Evolutionary conservation across 2,329 filamentous ascomycete species (phyloP), one percentile per base, ranked within the genome.

Genomic region (Exophiala bonariae): DNA sequence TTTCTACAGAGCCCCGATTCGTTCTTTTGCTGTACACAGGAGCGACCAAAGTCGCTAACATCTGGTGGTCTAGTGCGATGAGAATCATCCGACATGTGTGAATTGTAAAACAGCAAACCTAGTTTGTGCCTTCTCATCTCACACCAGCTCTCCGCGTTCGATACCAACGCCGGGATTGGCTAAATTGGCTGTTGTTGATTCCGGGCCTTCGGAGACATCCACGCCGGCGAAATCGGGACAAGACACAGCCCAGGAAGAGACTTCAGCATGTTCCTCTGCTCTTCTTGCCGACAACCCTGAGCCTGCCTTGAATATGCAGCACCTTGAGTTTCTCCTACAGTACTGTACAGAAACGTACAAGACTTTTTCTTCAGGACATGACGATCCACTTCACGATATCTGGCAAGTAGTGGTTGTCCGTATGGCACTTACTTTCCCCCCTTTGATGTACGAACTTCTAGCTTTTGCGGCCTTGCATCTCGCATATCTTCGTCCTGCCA

Each of bases 81-180:
- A 66, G 43, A 51, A 42, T 32, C 57, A 59, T 10, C 65, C 64
- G 8, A 51, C 59, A 42, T 67, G 64, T 36, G 58, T 62, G 38
- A 65, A 66, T 43, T 67, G 65, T 45, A 52, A 47, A 19, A 55
- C 56, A n/a, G 58, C 56, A 6, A 47, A 52, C 14, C 19, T 54
- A 6, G 39, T 45, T 20, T 55, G 55, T 39, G 44, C 49, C 4
- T 59, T 47, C 23, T 36, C 44, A 31, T 36, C 38, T 13, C 10
- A 26, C 30, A n/a, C n/a, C n/a, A 23, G n/a, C 31, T 37, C 44
- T 14, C 13, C 20, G 8, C 17, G 20, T 18, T 13, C 23, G n/a
- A 36, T 16, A 8, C 30, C 20, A 5, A 23, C 20, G n/a, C 18
- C 34, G 3, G 28, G 33, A 13, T 17, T 34, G 16, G 38, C 40